Percentiles rank a stretch among this genome's conserved stretches.
Conservation (phyloP, 2,329 filamentous ascomycete species). For the Helotiales sp. region DNA sequence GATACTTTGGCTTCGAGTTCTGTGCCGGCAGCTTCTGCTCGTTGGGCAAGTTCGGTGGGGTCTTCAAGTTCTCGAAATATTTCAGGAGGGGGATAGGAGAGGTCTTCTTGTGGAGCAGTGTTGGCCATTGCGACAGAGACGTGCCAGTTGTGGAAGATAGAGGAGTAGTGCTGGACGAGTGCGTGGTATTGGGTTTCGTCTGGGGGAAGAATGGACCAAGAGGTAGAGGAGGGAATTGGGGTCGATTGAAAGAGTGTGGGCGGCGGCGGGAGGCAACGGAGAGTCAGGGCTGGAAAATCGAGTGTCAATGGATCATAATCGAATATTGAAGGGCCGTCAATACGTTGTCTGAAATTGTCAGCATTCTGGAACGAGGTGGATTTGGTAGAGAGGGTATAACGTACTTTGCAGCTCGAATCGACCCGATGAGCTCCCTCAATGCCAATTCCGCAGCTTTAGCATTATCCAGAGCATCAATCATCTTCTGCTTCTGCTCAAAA, state of each 20-base stretch:
- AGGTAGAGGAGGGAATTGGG: constrained; percentile 76
- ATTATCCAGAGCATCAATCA: constrained; percentile 76
- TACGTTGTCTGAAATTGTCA: constrained; percentile 52
- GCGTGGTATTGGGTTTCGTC: constrained; percentile 75
- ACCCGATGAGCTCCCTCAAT: constrained; percentile 79
- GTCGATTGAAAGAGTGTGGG: constrained; percentile 79
- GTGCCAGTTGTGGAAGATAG: constrained; percentile 71
- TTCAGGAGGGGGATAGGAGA: constrained; percentile 52
- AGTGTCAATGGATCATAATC: constrained; percentile 86
- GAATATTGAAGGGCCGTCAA: constrained; percentile 64
- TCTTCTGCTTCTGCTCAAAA: constrained; percentile 66
- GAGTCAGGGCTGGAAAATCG: constrained; percentile 83
- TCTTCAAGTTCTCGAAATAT: constrained; percentile 36
- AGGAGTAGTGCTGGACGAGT: constrained; percentile 67
- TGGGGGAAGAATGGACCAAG: constrained; percentile 82
- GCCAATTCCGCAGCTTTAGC: constrained; percentile 84
- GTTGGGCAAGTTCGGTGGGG: constrained; percentile 44
- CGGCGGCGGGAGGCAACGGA: constrained; percentile 80
- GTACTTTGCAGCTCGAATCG: constrained; percentile 84
- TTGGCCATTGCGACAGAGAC: constrained; percentile 56
- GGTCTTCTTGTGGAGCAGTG: constrained; percentile 55
- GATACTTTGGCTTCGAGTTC: constrained; percentile 70
- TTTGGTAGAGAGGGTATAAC: constrained; percentile 42
- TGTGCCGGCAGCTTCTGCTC: constrained; percentile 45
- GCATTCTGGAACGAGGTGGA: constrained; percentile 12